Evolutionary conservation across 495 filamentous ascomycete species (phyloP), one percentile per base, ranked within the genome.

Genomic region (Penicillium salamii): DNA sequence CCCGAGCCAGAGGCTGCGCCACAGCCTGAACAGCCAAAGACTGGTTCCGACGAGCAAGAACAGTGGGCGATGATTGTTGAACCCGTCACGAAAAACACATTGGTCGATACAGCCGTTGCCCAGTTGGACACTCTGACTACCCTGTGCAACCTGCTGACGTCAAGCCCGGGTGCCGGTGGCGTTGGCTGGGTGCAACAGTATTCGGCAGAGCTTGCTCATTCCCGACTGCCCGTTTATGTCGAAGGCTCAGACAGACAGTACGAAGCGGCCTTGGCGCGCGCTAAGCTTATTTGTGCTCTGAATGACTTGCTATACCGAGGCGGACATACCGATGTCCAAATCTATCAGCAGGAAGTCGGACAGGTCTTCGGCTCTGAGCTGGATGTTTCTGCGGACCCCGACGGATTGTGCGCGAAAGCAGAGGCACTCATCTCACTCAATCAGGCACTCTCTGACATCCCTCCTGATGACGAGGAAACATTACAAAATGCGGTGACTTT

Each of bases 21-120:
- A 36, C 43, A 57, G 36, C 52, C 54, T 31, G 50, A 46, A 35
- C 46, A 32, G 13, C 18, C 34, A 42, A 44, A 26, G 15, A 7
- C 60, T 21, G 62, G 66, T 3, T 21, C 53, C 7, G 52, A 68
- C 1, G 65, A 71, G 46, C 71, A 78, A 34, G 80, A 80, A 52
- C 72, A 81, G 58, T 86, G 82, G 81, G 83, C 77, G 14, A 73
- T 73, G 1, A 73, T 89, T 26, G 68, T 81, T 8, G 78, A 83
- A 42, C 82, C 84, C 0, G 69, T 86, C 15, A 85, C 83, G 2
- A 76, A 80, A 26, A 70, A 76, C 23, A 77, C 82, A 2, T 72
- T 89, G 1, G 73, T 86, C 1, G 85, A 89, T 35, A 87, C 84
- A 2, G 72, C 78, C 2, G 63, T 84, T 21, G 84, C 84, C 11